Evolutionary conservation across 139 green algal species (phyloP).

Genomic region (Eudorina sp.): DNA sequence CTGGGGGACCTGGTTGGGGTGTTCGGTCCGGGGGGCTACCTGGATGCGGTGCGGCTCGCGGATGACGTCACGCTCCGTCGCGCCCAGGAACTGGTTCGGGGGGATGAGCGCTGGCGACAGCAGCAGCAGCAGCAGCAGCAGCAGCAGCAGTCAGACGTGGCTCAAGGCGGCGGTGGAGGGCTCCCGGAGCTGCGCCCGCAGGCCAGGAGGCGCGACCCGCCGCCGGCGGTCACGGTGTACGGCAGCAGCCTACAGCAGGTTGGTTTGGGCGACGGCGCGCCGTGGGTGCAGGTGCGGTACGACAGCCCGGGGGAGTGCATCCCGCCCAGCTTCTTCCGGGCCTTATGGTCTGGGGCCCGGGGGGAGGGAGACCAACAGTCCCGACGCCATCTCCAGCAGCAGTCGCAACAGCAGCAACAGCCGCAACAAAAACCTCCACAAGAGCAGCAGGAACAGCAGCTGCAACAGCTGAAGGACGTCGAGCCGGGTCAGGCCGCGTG

Average conservation of each 20-base stretch:
- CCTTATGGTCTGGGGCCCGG: conserved; percentile 1
- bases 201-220: too few species aligned
- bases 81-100: neutral
- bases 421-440: neutral
- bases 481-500: too few species aligned
- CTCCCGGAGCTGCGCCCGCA: too few species aligned
- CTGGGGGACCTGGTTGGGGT: neutral
- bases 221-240: too few species aligned
- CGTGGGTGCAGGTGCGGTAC: conserved; percentile 23
- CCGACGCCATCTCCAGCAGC: neutral
- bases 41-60: neutral
- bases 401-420: neutral
- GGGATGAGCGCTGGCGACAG: neutral
- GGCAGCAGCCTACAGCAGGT: too few species aligned
- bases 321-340: conserved; percentile 22
- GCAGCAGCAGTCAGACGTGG: neutral
- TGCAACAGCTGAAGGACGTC: neutral
- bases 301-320: neutral
- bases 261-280: too few species aligned
- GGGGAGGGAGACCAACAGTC: too few species aligned
- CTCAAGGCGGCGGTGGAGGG: too few species aligned
- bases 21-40: neutral
- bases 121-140: neutral
- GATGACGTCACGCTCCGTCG: neutral
- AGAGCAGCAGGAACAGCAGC: neutral